phyloP scores from a whole-genome alignment of 2,329 filamentous ascomycete genomes.

The Diaporthe capsici region DNA sequence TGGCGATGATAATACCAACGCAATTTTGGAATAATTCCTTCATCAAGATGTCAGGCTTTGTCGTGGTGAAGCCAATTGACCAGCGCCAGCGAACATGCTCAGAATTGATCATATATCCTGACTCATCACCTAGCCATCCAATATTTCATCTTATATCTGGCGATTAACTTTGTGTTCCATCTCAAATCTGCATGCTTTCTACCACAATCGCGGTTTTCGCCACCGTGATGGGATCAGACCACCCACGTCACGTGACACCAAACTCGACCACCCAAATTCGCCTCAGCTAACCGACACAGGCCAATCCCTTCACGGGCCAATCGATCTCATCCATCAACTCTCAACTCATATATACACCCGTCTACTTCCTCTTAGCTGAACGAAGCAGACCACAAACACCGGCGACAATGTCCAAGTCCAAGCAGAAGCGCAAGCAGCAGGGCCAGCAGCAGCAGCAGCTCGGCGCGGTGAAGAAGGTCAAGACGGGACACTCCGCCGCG shows the following conservation, averaged over 20 bases:
- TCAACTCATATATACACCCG: not conserved
- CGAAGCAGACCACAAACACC: not conserved
- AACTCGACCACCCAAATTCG: not conserved
- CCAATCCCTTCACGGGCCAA: not conserved
- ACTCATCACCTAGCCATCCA: too few species aligned
- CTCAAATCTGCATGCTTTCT: not conserved
- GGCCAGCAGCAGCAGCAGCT: conserved; percentile 30
- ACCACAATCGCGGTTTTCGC: not conserved
- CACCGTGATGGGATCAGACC: conserved; percentile 19
- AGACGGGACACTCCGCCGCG: conserved; percentile 17
- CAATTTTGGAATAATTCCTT: not conserved
- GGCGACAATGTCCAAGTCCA: conserved; percentile 37
- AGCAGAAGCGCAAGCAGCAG: conserved; percentile 40
- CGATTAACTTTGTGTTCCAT: not conserved
- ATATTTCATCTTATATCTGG: too few species aligned
- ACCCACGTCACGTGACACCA: conserved; percentile 8
- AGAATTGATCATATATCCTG: too few species aligned
- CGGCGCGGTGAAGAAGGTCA: conserved; percentile 37
- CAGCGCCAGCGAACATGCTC: not conserved
- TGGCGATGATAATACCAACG: not conserved
- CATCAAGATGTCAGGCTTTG: not conserved
- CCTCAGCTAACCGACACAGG: not conserved
- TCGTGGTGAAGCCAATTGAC: not conserved
- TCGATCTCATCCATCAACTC: not conserved
- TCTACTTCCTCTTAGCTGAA: not conserved